Evolutionary conservation across 2,329 filamentous ascomycete species (phyloP), one percentile per base, ranked within the genome.

Genomic region (Corynespora cassiicola): DNA sequence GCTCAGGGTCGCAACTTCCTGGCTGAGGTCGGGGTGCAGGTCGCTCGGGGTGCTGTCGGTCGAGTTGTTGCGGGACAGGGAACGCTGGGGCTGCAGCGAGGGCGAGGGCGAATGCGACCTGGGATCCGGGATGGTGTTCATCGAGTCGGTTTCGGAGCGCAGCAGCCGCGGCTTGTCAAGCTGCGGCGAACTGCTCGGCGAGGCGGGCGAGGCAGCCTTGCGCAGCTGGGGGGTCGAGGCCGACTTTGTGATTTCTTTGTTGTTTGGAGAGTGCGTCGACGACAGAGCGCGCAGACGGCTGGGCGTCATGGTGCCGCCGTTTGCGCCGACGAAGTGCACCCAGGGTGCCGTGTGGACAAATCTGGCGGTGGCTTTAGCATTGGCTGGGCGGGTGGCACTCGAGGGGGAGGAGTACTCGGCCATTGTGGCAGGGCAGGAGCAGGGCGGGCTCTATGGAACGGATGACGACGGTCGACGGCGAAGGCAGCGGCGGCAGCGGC

Each of bases 1-100:
- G 71, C 90, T 97, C 20, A 99, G 76, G 6, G 88, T 84, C 6
- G 92, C 88, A 18, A 99, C 89, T 70, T 97, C 94, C 51, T 77
- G 77, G 63, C 79, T 85, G 27, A 86, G 63, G 54, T 86, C 82
- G 14, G 80, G 80, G 53, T 84, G 78, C 58, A 35, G 64, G n/a
- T n/a, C n/a, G n/a, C n/a, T n/a, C n/a, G n/a, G n/a, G 72, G 46
- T 67, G 62, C 60, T 78, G 61, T 47, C 75, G 73, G 47, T 69
- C 65, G 61, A 79, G 72, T 51, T 68, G 63, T 58, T 62, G 56
- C 58, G 57, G 33, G 61, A 63, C 19, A 55, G 65, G 12, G 50
- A 45, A 14, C 51, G 54, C 31, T 45, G 57, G n/a, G n/a, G n/a
- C n/a, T n/a, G n/a, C n/a, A n/a, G n/a, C n/a, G n/a, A n/a, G n/a